Evolutionary conservation across 2,329 filamentous ascomycete species (phyloP), one percentile per base, ranked within the genome.

Genomic region (Shiraia bambusicola): DNA sequence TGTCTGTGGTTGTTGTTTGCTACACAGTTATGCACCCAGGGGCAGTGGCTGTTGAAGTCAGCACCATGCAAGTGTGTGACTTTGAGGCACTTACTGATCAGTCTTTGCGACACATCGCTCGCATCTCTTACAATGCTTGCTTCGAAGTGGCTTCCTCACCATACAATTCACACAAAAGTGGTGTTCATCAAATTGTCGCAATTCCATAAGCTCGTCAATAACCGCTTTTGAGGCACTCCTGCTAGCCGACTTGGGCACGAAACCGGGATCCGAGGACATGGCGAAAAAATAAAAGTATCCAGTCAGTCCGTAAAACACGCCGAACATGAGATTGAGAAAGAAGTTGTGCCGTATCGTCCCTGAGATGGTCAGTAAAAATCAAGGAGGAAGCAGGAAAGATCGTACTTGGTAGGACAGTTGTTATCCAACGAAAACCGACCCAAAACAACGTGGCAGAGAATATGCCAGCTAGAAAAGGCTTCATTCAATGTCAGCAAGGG

Each of bases 1-100:
- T 96, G 91, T 11, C 93, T 84, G 62, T 97, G 87, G 67, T 97
- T 98, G 73, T 97, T 97, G 50, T 93, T 81, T 30, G 88, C 93
- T 29, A 98, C 82, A 60, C 93, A 98, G 69, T 96, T 97, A 71
- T 95, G 87, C 16, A 97, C 88, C 93, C 93, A 98, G 0, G 93
- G 93, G 62, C 93, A 98, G 65, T 98, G 93, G 63, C 89, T 94
- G 52, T 24, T n/a, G 31, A 10, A 3, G 34, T 64, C 49, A 65
- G 61, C 34, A 32, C 27, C 6, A 29, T 29, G 4, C 28, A 31
- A n/a, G 10, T 1, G 15, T 2, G 6, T 26, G 9, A 3, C 12
- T 2, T 13, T 9, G 4, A 13, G 9, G 11, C 5, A 78, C 88
- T 78, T 72, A 94, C 89, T 98, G 93, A 65, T 98, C 93, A 71